Evolutionary conservation across 2,329 filamentous ascomycete species (phyloP), one percentile per base, ranked within the genome.

Genomic region (Neonectria ditissima): DNA sequence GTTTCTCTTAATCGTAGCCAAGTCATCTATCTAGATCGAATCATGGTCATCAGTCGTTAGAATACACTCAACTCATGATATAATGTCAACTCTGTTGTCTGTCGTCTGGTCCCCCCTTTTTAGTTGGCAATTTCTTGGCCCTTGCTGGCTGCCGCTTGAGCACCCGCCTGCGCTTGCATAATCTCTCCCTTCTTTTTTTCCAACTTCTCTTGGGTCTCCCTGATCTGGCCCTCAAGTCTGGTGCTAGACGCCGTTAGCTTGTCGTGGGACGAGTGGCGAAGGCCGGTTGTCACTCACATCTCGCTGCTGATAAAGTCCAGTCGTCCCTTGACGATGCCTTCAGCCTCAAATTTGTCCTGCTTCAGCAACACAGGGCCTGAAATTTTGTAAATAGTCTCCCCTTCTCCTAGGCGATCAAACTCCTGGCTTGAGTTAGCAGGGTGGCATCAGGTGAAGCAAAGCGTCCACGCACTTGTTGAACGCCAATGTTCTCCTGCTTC

Each of bases 371-470:
- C 92, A 0, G 96, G 96, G 0, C 96, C 96, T 50, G 97, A 89
- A 44, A 97, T 88, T 81, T 98, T 99, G 87, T 97, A 99, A 79
- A 99, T 97, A 68, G 89, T 93, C 74, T 97, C 92, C 71, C 91
- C 91, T 39, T 94, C 91, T 72, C 90, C 87, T 63, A 98, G 84
- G 57, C 86, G 85, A 43, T 88, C 85, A 78, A 98, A 98, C 79
- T 98, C 95, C 90, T 96, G 68, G 13, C 34, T 16, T 11, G 41
- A 37, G 20, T 76, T 59, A 76, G 63, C 47, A 45, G 28, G 20
- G 52, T 65, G 37, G 30, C 41, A n/a, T 11, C 37, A 26, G 30
- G 44, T 22, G 13, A 45, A 44, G 26, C 18, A 9, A 9, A 7
- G 24, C 30, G 18, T 34, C 10, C 30, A 57, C 78, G 47, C 71